These are phyloP conservation scores for Capronia americana DNA, from an alignment of 2,329 filamentous ascomycete species.

Conservation along the genomic window DNA sequence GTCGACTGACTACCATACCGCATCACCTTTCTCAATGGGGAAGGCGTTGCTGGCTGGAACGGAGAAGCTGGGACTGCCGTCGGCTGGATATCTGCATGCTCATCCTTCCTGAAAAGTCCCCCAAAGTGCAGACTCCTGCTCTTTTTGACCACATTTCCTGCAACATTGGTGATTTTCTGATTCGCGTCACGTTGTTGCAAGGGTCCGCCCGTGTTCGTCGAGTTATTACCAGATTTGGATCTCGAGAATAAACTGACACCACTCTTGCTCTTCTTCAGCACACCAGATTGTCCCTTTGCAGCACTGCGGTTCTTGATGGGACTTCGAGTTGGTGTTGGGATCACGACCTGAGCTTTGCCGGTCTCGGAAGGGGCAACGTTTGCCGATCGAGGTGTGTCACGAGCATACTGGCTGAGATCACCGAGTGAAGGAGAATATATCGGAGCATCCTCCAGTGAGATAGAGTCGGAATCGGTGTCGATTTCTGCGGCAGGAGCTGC, in stretches of 20 bases:
- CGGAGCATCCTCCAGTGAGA: conserved; percentile 34
- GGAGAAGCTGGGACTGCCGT: conserved; percentile 8
- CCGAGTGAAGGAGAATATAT: conserved; percentile 40
- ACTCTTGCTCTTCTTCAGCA: conserved; percentile 35
- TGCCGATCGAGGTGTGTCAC: conserved; percentile 31
- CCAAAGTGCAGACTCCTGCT: conserved; percentile 32
- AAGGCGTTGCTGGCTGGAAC: conserved; percentile 32
- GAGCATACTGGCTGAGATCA: conserved; percentile 37
- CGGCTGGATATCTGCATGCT: conserved; percentile 12
- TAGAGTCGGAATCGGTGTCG: conserved; percentile 30
- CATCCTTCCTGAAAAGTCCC: conserved; percentile 32
- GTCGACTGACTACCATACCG: conserved; percentile 22
- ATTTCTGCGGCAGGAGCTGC: conserved; percentile 9
- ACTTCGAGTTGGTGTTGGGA: conserved; percentile 29
- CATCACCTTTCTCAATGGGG: conserved; percentile 32
- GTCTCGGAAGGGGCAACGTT: not conserved
- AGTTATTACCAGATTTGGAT: conserved; percentile 20
- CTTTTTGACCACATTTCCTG: conserved; percentile 27
- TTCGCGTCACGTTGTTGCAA: conserved; percentile 21
- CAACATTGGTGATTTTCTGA: conserved; percentile 10
- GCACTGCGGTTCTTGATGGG: conserved; percentile 13
- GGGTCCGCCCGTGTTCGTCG: conserved; percentile 4
- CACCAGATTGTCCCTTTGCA: not conserved
- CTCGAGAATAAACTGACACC: conserved; percentile 29
- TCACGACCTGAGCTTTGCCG: not conserved